Conservation (phyloP, 345 rosid species). For the Syzygium jambos region DNA sequence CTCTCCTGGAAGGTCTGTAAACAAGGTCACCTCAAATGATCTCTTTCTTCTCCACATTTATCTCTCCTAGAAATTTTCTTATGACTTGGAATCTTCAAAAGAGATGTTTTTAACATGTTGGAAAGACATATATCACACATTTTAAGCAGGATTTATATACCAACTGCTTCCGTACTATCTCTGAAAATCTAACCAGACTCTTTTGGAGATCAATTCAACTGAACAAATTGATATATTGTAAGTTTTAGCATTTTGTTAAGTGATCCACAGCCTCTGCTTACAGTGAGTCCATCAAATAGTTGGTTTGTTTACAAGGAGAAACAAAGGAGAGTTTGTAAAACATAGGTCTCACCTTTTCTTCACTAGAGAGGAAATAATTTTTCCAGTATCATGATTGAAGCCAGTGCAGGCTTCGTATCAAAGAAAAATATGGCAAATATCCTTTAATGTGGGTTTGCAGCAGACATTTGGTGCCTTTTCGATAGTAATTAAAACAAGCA, state of each 20-base stretch:
- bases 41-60: neutral
- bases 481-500: neutral
- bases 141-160: neutral
- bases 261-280: neutral
- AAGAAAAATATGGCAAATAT: neutral
- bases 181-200: neutral
- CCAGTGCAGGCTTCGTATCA: neutral
- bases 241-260: neutral
- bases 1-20: neutral
- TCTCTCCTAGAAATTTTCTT: neutral
- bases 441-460: neutral
- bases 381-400: neutral
- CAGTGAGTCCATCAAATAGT: neutral
- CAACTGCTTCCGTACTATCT: neutral
- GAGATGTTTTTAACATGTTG: neutral
- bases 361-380: neutral
- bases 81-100: neutral
- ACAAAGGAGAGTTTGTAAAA: neutral
- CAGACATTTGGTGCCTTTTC: neutral
- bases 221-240: neutral
- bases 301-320: neutral
- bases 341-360: neutral
- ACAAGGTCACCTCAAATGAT: neutral
- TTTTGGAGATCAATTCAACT: neutral
- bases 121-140: too few species aligned